phyloP scores from a whole-genome alignment of 176 grass and related monocot species.

The Aechmea fasciata region DNA sequence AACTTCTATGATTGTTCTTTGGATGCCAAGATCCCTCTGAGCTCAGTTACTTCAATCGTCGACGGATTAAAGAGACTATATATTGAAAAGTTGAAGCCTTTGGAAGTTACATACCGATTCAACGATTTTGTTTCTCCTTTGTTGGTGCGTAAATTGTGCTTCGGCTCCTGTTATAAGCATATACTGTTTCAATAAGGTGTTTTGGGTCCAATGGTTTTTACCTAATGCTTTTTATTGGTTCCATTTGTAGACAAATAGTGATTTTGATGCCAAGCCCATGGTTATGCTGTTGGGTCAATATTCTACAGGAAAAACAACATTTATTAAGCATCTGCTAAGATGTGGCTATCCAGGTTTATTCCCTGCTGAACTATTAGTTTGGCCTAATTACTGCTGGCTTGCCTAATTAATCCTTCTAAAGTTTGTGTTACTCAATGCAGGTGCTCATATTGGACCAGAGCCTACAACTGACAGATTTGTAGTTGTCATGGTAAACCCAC shows the following conservation, averaged over 20 bases:
- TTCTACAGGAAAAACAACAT: constrained; percentile 98
- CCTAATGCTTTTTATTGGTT: background rate
- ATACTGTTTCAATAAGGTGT: background rate
- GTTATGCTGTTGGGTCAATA: constrained; percentile 99
- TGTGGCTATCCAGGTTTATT: constrained; percentile 79
- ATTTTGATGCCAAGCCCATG: constrained; percentile 99
- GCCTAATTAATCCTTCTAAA: background rate
- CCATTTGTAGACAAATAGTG: constrained; percentile 70
- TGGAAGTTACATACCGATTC: constrained; percentile 95
- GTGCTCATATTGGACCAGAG: constrained; percentile 99
- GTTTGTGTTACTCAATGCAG: constrained; percentile 19
- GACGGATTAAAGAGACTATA: constrained; percentile 94
- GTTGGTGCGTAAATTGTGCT: constrained; percentile 43
- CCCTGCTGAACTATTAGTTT: constrained; percentile 1
- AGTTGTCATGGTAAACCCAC: constrained; percentile 52
- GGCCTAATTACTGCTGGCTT: background rate
- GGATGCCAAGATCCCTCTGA: constrained; percentile 64
- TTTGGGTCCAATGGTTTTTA: background rate
- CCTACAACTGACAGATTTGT: constrained; percentile 99
- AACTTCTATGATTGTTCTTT: constrained; percentile 12
- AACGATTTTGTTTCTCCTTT: constrained; percentile 89
- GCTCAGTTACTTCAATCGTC: constrained; percentile 82
- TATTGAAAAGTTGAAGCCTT: constrained; percentile 87
- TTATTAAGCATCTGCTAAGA: constrained; percentile 91
- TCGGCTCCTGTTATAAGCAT: background rate